A percentile compares a stretch with the other conserved stretches of the same genome.
Conservation (phyloP, 257 asterid species). For the Buddleja alternifolia region DNA sequence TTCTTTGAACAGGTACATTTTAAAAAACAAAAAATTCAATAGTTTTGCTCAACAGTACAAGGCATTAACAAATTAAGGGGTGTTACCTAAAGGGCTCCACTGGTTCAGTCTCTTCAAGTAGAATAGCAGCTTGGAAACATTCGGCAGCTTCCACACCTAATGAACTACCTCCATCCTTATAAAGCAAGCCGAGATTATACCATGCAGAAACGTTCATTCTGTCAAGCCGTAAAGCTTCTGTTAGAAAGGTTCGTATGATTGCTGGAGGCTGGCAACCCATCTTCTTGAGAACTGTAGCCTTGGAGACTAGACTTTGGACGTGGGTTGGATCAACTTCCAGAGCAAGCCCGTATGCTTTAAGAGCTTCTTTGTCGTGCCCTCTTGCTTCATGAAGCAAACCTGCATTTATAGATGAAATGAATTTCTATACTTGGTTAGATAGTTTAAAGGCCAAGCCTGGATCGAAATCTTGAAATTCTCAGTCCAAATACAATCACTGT, state of each 20-base stretch:
- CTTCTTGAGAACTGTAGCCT: conserved; percentile 59
- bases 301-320: conserved; percentile 76
- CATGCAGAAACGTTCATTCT: conserved; percentile 68
- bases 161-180: conserved; percentile 61
- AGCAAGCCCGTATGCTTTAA: conserved; percentile 59
- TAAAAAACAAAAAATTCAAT: not conserved
- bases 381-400: conserved; percentile 82
- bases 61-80: not conserved
- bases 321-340: conserved; percentile 64
- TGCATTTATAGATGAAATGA: conserved; percentile 34
- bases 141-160: conserved; percentile 70
- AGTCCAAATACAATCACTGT: too few relatives aligned
- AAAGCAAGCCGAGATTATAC: conserved; percentile 78
- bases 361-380: conserved; percentile 63
- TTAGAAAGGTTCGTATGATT: conserved; percentile 60
- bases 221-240: conserved; percentile 77
- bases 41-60: not conserved
- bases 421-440: not conserved
- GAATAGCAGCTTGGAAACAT: conserved; percentile 75
- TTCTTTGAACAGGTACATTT: not conserved
- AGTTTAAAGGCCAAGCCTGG: too few relatives aligned
- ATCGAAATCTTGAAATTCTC: too few relatives aligned
- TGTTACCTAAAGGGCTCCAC: conserved; percentile 77
- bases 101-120: conserved; percentile 78
- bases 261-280: conserved; percentile 48